These are phyloP conservation scores for Saccharomycopsis oosterbeekiorum DNA, from an alignment of 805 yeast genomes.

Conservation along the genomic window DNA sequence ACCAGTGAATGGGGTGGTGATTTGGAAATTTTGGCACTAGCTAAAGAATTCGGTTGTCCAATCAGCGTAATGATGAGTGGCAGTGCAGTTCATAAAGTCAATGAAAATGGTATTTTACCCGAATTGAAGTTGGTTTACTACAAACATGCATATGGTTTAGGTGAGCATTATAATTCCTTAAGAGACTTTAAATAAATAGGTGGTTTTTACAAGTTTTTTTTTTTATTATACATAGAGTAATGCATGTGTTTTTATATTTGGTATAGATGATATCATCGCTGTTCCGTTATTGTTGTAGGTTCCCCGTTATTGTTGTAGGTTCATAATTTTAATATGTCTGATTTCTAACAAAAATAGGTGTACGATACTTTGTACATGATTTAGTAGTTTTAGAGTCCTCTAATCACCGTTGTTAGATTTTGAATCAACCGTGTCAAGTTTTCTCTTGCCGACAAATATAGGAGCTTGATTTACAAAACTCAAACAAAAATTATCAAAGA, in stretches of 20 bases:
- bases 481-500: too few relatives aligned
- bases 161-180: constrained; percentile 89
- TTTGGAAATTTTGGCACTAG: constrained; percentile 75
- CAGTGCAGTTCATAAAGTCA: constrained; percentile 52
- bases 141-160: constrained; percentile 77
- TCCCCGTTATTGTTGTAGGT: too few relatives aligned
- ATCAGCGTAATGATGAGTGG: constrained; percentile 76
- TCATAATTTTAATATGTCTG: too few relatives aligned
- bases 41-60: constrained; percentile 61
- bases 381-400: too few relatives aligned
- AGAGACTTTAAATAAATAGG: constrained; percentile 29
- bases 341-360: too few relatives aligned
- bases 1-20: constrained; percentile 97
- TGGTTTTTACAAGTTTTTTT: background rate
- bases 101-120: constrained; percentile 45
- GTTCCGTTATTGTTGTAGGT: background rate
- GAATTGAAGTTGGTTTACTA: constrained; percentile 69
- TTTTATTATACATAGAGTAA: background rate
- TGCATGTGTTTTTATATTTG: background rate
- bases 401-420: too few relatives aligned
- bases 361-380: too few relatives aligned
- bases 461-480: too few relatives aligned
- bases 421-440: too few relatives aligned
- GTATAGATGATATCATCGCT: background rate
- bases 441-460: too few relatives aligned